A percentile compares a stretch with the other conserved stretches of the same genome.
phyloP scores from a whole-genome alignment of 2,329 filamentous ascomycete species.

The Penicillium sp. region DNA sequence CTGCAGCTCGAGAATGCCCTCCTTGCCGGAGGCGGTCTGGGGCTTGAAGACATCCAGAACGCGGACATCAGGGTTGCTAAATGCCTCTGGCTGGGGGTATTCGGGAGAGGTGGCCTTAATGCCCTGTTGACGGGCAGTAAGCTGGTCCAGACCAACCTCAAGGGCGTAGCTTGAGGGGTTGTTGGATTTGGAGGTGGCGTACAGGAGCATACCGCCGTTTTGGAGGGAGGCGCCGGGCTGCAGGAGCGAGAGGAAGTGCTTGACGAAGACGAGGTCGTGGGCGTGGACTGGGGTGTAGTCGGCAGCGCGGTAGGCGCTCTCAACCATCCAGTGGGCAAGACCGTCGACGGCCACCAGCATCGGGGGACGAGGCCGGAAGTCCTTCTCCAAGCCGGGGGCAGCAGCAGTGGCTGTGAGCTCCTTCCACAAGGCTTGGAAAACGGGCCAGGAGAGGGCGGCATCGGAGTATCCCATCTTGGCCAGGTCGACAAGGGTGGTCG shows the following conservation, averaged over 20 bases:
- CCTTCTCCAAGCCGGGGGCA: slow-evolving; percentile 44
- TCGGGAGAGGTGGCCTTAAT: slow-evolving; percentile 38
- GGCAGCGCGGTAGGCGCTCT: slow-evolving; percentile 71
- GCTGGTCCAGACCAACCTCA: slow-evolving; percentile 62
- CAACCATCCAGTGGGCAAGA: slow-evolving; percentile 75
- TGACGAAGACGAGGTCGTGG: slow-evolving; percentile 76
- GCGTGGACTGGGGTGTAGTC: slow-evolving; percentile 76
- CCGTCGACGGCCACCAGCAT: slow-evolving; percentile 78
- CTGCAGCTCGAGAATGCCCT: slow-evolving; percentile 46
- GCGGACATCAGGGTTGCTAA: slow-evolving; percentile 53
- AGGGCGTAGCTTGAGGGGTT: slow-evolving; percentile 63
- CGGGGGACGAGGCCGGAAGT: slow-evolving; percentile 53
- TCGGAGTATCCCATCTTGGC: slow-evolving; percentile 69
- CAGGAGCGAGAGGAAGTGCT: slow-evolving; percentile 72
- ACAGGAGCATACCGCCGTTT: slow-evolving; percentile 79
- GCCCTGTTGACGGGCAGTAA: slow-evolving; percentile 46
- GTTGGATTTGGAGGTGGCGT: slow-evolving; percentile 72
- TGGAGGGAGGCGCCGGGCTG: slow-evolving; percentile 44
- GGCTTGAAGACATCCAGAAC: slow-evolving; percentile 47
- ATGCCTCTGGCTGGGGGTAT: slow-evolving; percentile 53
- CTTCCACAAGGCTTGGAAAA: slow-evolving; percentile 77
- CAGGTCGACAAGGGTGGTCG: slow-evolving; percentile 66
- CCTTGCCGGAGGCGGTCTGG: slow-evolving; percentile 29
- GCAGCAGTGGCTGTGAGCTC: slow-evolving; percentile 64
- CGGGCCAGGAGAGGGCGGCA: slow-evolving; percentile 72